Base-by-base conservation (phyloP, 202 grass and related monocot species). In the Panicum hallii region DNA sequence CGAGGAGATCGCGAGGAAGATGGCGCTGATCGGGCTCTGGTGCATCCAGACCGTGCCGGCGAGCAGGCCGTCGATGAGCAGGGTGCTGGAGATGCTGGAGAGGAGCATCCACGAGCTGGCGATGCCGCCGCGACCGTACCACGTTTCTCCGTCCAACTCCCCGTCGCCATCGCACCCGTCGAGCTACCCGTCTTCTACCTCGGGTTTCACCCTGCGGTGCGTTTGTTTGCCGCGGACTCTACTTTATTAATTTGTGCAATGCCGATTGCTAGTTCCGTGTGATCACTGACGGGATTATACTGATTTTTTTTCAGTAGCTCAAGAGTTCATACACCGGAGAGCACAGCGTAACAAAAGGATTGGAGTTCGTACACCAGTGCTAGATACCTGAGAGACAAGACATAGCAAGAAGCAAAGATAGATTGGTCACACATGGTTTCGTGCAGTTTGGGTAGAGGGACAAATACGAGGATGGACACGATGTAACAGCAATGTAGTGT, bases 11-110 rank as follows among this genome's bases (percentile, higher is more conserved):
- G 90, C 84, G 41, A 91, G 84, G 72, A 94, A 93, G 79, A 88
- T 97, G 90, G 79, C 81, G 13, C 42, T 93, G 54, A 62, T 97
- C 22, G 92, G 92, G 7, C 61, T 97, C 10, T 97, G 94, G 94
- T 97, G 94, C 86, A 91, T 91, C n/a, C 92, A 97, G 63, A 88
- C 83, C 13, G 28, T 73, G 5, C 93, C 88, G 8, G 61, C 79
- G 15, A 95, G 38, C 65, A 77, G 93, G 48, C 93, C 93, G 22
- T 82, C 90, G 2, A 95, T 90, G 88, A 76, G 83, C 38, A 90
- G 72, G 43, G 93, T 92, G 30, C 9, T 90, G 26, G 93, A 95
- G 72, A 95, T 95, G 88, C 63, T 95, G 36, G 90, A 90, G 57
- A 87, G 71, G 72, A 82, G 70, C 47, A 14, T 87, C 9, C 7